A percentile compares a stretch with the other conserved stretches of the same genome.
Evolutionary conservation across 2,329 filamentous ascomycete genomes (phyloP).

Genomic region (Paramyrothecium roridum): DNA sequence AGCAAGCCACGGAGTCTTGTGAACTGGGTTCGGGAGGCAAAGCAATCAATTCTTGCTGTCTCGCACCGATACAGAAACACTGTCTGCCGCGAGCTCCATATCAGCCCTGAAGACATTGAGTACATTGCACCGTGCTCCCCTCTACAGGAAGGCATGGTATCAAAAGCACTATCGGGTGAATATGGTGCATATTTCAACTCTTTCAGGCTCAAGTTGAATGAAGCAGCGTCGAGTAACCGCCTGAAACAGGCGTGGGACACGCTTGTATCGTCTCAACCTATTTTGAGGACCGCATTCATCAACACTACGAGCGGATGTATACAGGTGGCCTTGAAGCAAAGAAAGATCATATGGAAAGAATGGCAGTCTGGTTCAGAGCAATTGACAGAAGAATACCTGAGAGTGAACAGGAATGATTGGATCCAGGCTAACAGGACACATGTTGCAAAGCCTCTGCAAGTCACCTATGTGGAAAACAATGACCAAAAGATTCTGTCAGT

Average conservation of each 20-base stretch:
- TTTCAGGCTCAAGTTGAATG: slow-evolving; percentile 59
- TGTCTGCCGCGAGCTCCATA: slow-evolving; percentile 49
- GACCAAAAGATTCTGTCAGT: slow-evolving; percentile 46
- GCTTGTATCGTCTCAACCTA: slow-evolving; percentile 50
- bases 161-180: slow-evolving; percentile 57
- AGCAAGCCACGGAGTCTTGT: slow-evolving; percentile 6
- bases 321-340: slow-evolving; percentile 61
- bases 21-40: slow-evolving; percentile 40
- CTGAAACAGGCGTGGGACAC: slow-evolving; percentile 57
- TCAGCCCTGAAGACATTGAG: slow-evolving; percentile 57
- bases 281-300: slow-evolving; percentile 72
- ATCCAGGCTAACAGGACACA: slow-evolving; percentile 45
- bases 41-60: slow-evolving; percentile 61
- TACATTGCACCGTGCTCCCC: slow-evolving; percentile 79
- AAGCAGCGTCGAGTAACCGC: slow-evolving; percentile 36
- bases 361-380: slow-evolving; percentile 20
- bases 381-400: slow-evolving; percentile 28
- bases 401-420: slow-evolving; percentile 46
- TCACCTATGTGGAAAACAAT: slow-evolving; percentile 34
- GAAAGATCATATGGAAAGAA: slow-evolving; percentile 40
- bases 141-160: slow-evolving; percentile 83
- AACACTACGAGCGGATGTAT: slow-evolving; percentile 72
- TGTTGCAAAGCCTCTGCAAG: slow-evolving; percentile 48
- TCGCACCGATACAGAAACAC: slow-evolving; percentile 56
- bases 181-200: slow-evolving; percentile 70